Conservation (phyloP, 768 basidiomycete genomes). For the Boletus eberwhitei region DNA sequence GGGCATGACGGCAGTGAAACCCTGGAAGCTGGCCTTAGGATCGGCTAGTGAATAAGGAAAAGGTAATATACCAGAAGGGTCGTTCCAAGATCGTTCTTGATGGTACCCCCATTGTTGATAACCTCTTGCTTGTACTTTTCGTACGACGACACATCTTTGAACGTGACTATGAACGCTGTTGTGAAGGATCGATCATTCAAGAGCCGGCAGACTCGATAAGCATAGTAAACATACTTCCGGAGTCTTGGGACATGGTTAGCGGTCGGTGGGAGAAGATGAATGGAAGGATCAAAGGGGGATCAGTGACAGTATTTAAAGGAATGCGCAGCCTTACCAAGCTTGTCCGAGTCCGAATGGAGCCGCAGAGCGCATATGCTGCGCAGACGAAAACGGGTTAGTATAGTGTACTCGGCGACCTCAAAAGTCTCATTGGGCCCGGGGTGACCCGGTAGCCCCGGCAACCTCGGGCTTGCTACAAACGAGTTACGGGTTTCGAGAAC, state of each 20-base stretch:
- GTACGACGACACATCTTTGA: slow-evolving; percentile 4
- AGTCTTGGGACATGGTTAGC: slow-evolving; percentile 19
- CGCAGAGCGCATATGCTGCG: neutral
- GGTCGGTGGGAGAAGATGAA: neutral
- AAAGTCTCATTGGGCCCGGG: too few relatives aligned
- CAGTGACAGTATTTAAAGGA: neutral
- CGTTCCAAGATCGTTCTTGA: slow-evolving; percentile 10
- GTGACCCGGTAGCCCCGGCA: too few relatives aligned
- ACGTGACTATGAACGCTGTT: slow-evolving; percentile 13
- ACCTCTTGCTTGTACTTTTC: slow-evolving; percentile 10
- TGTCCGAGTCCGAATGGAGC: neutral
- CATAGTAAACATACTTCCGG: slow-evolving; percentile 11
- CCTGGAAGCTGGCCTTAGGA: slow-evolving; percentile 1
- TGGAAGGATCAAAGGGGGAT: neutral
- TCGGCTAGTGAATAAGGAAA: neutral
- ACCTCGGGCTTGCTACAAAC: too few relatives aligned
- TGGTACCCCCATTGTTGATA: neutral
- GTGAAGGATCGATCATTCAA: neutral
- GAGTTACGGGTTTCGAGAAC: too few relatives aligned
- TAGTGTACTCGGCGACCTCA: too few relatives aligned
- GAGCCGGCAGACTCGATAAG: neutral
- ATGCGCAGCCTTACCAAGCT: neutral
- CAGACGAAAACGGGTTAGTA: too few relatives aligned
- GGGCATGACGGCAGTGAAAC: slow-evolving; percentile 19
- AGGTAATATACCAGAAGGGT: neutral